phyloP scores from a whole-genome alignment of 768 basidiomycete species.

The Lentinula aciculospora region DNA sequence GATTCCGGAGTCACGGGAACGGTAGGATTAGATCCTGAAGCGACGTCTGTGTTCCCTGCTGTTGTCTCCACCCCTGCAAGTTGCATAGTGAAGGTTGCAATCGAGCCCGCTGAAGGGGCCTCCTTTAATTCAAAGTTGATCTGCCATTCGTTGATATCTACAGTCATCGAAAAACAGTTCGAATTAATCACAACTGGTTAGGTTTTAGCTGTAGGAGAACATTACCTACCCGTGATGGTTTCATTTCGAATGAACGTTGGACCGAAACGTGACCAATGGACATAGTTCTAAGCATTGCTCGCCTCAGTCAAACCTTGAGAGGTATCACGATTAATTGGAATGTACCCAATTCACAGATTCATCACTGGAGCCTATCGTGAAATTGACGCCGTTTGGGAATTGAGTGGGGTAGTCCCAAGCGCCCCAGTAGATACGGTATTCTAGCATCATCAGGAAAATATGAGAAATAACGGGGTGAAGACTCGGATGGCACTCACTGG shows the following conservation, averaged over 20 bases:
- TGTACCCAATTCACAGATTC: constrained; percentile 15
- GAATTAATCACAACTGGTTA: constrained; percentile 8
- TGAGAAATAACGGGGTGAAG: no score
- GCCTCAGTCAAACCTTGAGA: not conserved
- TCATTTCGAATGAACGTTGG: constrained; percentile 17
- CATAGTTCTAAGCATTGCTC: constrained; percentile 15
- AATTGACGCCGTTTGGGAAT: constrained; percentile 23
- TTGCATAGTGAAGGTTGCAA: not conserved
- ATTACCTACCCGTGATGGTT: constrained; percentile 16
- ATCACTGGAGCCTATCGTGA: constrained; percentile 19
- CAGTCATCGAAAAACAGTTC: not conserved
- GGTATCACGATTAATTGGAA: not conserved
- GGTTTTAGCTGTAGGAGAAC: not conserved
- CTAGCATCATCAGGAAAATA: not conserved
- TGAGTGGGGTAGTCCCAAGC: constrained; percentile 22
- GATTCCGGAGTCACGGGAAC: constrained; percentile 6
- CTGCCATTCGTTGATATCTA: constrained; percentile 16
- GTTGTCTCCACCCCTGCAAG: constrained; percentile 21
- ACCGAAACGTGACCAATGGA: constrained; percentile 22
- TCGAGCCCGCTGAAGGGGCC: not conserved
- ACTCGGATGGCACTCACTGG: constrained; percentile 16
- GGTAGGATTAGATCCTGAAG: constrained; percentile 4
- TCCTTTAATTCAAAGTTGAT: constrained; percentile 19
- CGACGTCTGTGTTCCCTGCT: constrained; percentile 19
- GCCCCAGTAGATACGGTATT: constrained; percentile 19